Evolutionary conservation across 805 yeast genomes (phyloP).

Genomic region (Candida broadrunensis): DNA sequence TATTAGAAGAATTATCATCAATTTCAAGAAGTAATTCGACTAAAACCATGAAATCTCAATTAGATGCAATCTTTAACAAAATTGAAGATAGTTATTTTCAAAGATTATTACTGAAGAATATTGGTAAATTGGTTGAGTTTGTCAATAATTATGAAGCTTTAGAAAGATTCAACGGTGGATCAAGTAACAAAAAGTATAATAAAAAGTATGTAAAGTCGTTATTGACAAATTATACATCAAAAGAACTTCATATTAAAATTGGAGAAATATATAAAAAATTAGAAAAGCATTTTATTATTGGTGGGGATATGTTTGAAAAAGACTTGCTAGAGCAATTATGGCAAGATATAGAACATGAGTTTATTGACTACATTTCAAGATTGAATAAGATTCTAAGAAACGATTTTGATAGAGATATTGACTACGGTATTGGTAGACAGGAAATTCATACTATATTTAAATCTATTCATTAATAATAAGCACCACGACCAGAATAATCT

Average conservation of each 20-base stretch:
- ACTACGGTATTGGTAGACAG: slow-evolving; percentile 46
- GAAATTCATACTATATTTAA: slow-evolving; percentile 58
- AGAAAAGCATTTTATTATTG: slow-evolving; percentile 47
- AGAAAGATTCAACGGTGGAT: slow-evolving; percentile 47
- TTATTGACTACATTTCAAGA: slow-evolving; percentile 52
- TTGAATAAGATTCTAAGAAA: slow-evolving; percentile 51
- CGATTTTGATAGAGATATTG: slow-evolving; percentile 54
- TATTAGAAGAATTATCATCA: slow-evolving; percentile 26
- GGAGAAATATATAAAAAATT: slow-evolving; percentile 55
- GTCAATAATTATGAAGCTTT: slow-evolving; percentile 61
- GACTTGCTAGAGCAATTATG: slow-evolving; percentile 62
- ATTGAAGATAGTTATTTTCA: slow-evolving; percentile 31
- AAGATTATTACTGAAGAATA: slow-evolving; percentile 38
- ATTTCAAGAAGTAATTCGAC: slow-evolving; percentile 18
- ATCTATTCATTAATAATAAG: slow-evolving; percentile 11
- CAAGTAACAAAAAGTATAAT: slow-evolving; percentile 54
- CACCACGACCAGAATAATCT: slow-evolving; percentile 8
- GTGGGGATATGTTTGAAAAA: slow-evolving; percentile 45
- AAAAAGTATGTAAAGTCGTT: slow-evolving; percentile 56
- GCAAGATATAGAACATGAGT: slow-evolving; percentile 66
- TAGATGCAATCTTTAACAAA: slow-evolving; percentile 25
- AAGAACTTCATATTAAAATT: slow-evolving; percentile 55
- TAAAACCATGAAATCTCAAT: slow-evolving; percentile 16
- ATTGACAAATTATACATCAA: slow-evolving; percentile 53
- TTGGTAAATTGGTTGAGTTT: slow-evolving; percentile 69